phyloP scores from a whole-genome alignment of 169 alveolate species.

The Amoebophrya sp. region DNA sequence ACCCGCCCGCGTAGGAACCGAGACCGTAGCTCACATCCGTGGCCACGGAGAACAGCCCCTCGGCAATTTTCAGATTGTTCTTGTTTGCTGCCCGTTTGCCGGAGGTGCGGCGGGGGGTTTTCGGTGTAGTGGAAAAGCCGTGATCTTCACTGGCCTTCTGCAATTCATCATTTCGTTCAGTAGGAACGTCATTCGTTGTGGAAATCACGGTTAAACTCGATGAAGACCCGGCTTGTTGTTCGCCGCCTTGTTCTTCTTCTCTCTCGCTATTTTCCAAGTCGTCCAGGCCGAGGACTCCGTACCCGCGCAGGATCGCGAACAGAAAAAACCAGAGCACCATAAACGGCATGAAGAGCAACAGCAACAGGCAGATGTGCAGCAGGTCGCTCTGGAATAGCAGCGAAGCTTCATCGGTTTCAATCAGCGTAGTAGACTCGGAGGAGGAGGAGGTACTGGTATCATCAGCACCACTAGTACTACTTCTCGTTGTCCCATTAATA shows the following conservation, averaged over 20 bases:
- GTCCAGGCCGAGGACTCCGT: background rate
- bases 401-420: background rate
- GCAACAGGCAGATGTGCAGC: background rate
- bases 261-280: too few species aligned
- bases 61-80: background rate
- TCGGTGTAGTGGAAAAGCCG: background rate
- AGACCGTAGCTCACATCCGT: background rate
- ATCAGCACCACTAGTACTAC: background rate
- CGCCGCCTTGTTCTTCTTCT: background rate
- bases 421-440: too few species aligned
- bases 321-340: background rate
- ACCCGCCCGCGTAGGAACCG: background rate
- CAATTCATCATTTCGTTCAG: background rate
- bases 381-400: background rate
- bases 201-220: background rate
- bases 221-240: background rate
- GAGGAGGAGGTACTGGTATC: too few species aligned
- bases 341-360: background rate
- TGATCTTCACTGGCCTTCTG: background rate
- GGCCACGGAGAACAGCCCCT: background rate
- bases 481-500: background rate
- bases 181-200: background rate
- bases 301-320: background rate
- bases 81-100: background rate
- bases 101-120: too few species aligned